Conservation (phyloP, 23 red algal genomes). For the Gracilaria caudata region DNA sequence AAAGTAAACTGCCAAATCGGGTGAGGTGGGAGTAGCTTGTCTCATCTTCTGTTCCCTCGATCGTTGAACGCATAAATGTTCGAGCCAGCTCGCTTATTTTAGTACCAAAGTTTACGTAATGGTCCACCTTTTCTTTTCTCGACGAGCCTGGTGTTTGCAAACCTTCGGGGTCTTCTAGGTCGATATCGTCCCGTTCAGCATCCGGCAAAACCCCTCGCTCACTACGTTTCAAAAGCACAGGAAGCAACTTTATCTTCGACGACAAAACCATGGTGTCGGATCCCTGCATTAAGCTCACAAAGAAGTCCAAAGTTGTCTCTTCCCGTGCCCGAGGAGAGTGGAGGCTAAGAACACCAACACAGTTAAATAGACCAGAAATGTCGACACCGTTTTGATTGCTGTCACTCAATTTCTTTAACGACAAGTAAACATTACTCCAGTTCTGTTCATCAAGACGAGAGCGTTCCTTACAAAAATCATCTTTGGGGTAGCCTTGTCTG, state of each 20-base stretch:
- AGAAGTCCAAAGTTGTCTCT: not conserved
- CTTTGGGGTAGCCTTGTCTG: not conserved
- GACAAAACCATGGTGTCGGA: not conserved
- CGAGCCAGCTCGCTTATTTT: not conserved
- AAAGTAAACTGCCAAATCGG: not conserved
- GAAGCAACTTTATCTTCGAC: not conserved
- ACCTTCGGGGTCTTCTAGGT: not conserved
- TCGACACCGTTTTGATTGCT: not conserved
- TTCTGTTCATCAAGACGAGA: not conserved
- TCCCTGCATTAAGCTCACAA: not conserved
- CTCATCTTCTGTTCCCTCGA: not conserved
- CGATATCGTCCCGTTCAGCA: not conserved
- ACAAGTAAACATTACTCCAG: not conserved
- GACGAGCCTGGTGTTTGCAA: not conserved
- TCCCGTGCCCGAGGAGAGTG: not conserved
- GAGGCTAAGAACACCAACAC: not conserved
- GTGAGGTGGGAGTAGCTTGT: not conserved
- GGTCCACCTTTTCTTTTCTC: not conserved
- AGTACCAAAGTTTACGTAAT: not conserved
- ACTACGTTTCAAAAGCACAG: not conserved
- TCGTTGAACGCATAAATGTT: not conserved
- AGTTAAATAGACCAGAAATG: not conserved
- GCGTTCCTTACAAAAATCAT: not conserved
- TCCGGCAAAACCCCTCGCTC: not conserved
- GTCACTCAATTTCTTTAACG: not conserved